These are phyloP conservation scores for Panus rudis DNA, from an alignment of 768 basidiomycete genomes.

Conservation along the genomic window DNA sequence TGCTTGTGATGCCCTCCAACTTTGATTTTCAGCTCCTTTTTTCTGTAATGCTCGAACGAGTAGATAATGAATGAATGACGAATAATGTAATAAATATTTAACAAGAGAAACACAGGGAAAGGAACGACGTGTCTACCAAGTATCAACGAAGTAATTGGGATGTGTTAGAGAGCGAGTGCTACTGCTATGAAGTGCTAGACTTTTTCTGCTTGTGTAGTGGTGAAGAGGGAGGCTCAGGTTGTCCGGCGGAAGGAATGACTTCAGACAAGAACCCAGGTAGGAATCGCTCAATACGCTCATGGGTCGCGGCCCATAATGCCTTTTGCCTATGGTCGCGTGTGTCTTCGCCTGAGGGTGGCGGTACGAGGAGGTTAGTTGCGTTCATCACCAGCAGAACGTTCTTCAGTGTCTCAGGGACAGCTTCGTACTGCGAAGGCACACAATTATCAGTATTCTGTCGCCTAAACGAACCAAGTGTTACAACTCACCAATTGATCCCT, in stretches of 20 bases:
- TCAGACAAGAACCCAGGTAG: conserved; percentile 83
- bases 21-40: too few species aligned
- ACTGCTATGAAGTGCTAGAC: too few species aligned
- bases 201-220: neutral
- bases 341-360: conserved; percentile 38
- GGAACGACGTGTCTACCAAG: neutral
- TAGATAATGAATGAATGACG: too few species aligned
- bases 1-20: too few species aligned
- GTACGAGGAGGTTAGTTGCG: conserved; percentile 76
- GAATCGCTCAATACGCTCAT: conserved; percentile 84
- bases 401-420: conserved; percentile 92
- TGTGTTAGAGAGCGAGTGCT: neutral
- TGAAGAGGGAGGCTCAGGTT: conserved; percentile 8
- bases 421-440: conserved; percentile 63
- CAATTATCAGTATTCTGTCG: neutral
- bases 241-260: conserved; percentile 44
- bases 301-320: conserved; percentile 78
- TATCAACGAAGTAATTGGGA: neutral
- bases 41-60: too few species aligned
- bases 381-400: conserved; percentile 97
- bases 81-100: too few species aligned
- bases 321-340: conserved; percentile 56
- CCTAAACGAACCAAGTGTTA: neutral
- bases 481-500: conserved; percentile 77
- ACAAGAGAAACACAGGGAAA: too few species aligned